These are phyloP conservation scores for Leptographium wingfieldii DNA, from an alignment of 2,329 filamentous ascomycete species.

Conservation along the genomic window DNA sequence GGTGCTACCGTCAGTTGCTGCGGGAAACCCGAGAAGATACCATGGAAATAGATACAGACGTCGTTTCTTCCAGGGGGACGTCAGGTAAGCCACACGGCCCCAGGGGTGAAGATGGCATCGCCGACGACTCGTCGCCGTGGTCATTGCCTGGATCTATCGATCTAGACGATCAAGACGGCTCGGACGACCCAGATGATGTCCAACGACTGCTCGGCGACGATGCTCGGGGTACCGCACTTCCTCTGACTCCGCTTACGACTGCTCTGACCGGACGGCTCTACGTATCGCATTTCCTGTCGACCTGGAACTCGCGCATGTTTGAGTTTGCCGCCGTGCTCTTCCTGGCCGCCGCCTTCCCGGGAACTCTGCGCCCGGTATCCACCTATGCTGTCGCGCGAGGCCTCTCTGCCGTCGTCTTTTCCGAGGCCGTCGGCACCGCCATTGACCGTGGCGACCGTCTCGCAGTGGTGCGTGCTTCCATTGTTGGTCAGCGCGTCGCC, in stretches of 20 bases:
- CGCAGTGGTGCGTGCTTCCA: constrained; percentile 36
- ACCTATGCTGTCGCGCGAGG: constrained; percentile 55
- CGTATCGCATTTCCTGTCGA: constrained; percentile 46
- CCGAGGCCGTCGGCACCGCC: constrained; percentile 42
- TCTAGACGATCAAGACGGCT: background rate
- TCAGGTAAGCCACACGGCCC: too few species aligned
- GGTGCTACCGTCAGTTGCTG: too few species aligned
- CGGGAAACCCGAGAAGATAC: background rate
- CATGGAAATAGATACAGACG: background rate
- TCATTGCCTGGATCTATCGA: background rate
- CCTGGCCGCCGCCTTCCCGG: constrained; percentile 40
- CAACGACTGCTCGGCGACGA: background rate
- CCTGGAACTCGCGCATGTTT: constrained; percentile 52
- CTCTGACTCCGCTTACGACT: background rate
- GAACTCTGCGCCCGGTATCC: constrained; percentile 52
- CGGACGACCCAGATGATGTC: background rate
- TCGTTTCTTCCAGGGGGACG: too few species aligned
- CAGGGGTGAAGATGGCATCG: too few species aligned
- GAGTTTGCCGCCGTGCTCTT: constrained; percentile 51
- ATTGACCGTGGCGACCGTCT: constrained; percentile 46
- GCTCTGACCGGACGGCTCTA: constrained; percentile 28
- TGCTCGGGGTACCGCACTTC: background rate
- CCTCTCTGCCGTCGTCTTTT: constrained; percentile 42
- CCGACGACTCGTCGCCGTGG: too few species aligned
- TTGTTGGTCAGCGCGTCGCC: constrained; percentile 27